Evolutionary conservation across 164 flowering plant genomes (phyloP), one percentile per base, ranked within the genome.

Genomic region (Paratinospora sagittata): DNA sequence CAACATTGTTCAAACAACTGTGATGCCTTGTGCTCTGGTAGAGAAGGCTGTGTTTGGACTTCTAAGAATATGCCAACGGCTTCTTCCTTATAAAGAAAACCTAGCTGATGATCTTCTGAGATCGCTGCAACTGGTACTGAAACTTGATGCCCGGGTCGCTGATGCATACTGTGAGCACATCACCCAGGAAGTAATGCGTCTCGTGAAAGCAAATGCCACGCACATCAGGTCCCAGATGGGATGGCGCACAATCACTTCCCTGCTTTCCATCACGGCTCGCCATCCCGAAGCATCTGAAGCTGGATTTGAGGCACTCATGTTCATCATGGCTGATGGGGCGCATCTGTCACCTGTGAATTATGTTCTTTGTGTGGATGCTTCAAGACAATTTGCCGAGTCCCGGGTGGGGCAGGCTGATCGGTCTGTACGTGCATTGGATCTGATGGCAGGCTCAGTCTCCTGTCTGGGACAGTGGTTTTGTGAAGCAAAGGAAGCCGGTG

Each of bases 1-100:
- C 27, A 74, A 67, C 43, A 78, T 80, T 45, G 81, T 82, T 61
- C 78, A 78, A 75, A 76, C 85, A 26, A 78, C 83, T 16, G 77
- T 80, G 26, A 78, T 80, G 80, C 85, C 85, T 21, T 76, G 80
- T 75, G 77, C 80, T 24, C 75, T 80, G 19, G 85, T 82, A 19
- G 85, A 82, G 63, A 82, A 76, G 78, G 83, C 85, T 37, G 83
- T 82, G 36, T 82, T 78, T 75, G 85, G 85, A 55, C 83, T 82
- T 8, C 68, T 82, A 13, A 75, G 79, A 12, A 80, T 82, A 30
- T 82, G 82, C 70, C 82, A 82, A 66, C 68, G 82, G 49, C 67
- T 82, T 63, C 83, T 80, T 58, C 85, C 85, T 9, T 80, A 80
- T 62, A 80, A 80, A 63, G 82, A 80, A 58, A 78, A 74, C 65